Evolutionary conservation across 495 filamentous ascomycete genomes (phyloP), one percentile per base, ranked within the genome.

Genomic region (Pseudotulostoma volvatum): DNA sequence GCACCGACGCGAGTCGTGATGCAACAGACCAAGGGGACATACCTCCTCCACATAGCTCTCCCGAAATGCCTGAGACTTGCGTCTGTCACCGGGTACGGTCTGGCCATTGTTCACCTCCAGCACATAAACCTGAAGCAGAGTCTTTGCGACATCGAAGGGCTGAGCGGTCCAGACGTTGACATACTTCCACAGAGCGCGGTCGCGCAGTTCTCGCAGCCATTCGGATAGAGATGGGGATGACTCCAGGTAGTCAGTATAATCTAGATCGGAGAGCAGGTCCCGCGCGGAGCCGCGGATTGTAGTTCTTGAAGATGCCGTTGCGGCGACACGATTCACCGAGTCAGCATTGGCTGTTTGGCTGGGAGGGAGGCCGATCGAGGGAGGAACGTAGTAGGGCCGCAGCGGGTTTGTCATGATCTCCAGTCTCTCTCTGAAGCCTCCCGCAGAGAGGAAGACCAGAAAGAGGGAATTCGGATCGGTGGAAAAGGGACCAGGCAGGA

Each of bases 131-230:
- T 97, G 90, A 50, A 96, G 56, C 35, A 96, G 68, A 3, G 74
- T 92, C 73, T 94, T 96, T 48, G 88, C 84, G 40, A 94, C 85
- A 59, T 95, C 87, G 55, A 96, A 94, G 15, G 90, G 90, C 54
- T 96, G 90, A n/a, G 82, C 76, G 44, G 92, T 72, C 45, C 94
- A 52, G 13, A 90, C 72, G 43, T 75, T 76, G 20, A 72, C 75
- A 56, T 97, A 97, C 50, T 84, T 87, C 67, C 84, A 82, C 53
- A 87, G 44, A 36, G 86, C 74, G 48, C 84, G 75, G 52, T 94
- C 82, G 20, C 92, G 44, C 19, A 84, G 60, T 35, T 73, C 74
- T 44, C 76, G 79, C 16, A 84, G 58, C 38, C 77, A 75, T 43
- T 81, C 77, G 20, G 79, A 65, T 9, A 77, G 67, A 13, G 79